phyloP scores from a whole-genome alignment of 345 rosid species.

The Dimocarpus longan region DNA sequence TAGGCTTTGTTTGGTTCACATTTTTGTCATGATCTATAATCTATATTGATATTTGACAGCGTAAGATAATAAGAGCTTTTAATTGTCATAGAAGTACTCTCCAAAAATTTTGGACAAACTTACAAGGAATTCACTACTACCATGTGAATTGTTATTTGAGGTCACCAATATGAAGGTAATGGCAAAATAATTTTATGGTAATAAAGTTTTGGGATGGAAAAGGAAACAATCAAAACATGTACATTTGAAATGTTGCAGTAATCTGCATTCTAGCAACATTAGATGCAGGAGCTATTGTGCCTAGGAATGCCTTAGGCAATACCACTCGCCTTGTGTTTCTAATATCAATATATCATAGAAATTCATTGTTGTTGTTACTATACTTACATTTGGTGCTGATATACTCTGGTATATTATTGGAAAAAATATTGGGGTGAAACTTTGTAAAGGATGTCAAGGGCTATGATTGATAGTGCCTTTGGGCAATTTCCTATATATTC shows the following conservation, averaged over 20 bases:
- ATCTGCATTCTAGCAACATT: neutral
- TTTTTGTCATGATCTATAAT: neutral
- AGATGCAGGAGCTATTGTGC: neutral
- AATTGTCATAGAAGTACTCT: neutral
- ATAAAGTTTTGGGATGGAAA: neutral
- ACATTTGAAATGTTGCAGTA: neutral
- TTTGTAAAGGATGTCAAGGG: neutral
- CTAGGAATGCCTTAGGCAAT: neutral
- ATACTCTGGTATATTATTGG: neutral
- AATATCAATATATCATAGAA: neutral
- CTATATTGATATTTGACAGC: constrained; percentile 1
- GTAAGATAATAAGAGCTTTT: neutral
- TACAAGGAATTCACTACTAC: neutral
- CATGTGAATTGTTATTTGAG: neutral
- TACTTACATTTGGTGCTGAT: neutral
- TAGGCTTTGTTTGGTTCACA: too few relatives aligned
- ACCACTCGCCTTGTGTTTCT: neutral
- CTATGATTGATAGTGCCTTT: neutral
- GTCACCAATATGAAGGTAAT: neutral
- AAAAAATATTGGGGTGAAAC: neutral
- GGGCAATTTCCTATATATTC: neutral
- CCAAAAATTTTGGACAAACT: neutral
- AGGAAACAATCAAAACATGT: neutral
- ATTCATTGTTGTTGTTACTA: neutral
- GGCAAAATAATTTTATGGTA: neutral